Percentiles rank a stretch among this genome's conserved stretches.
Conservation (phyloP, 2,329 filamentous ascomycete genomes). For the Stagonosporopsis chrysanthemi region DNA sequence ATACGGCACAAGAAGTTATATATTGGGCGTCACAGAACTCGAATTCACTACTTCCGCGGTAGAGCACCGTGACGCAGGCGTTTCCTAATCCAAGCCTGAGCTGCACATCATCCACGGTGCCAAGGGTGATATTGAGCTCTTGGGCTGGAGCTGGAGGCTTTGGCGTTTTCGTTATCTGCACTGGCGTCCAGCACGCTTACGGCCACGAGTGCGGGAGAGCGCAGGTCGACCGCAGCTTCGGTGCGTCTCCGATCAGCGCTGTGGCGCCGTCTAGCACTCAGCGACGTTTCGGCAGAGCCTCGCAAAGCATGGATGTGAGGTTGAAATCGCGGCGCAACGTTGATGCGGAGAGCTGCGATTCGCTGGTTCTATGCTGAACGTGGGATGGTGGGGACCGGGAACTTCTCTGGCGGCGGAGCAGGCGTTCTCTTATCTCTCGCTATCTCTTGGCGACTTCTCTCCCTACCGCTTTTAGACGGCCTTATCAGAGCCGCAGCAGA, state of each 20-base stretch:
- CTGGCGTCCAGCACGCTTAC: conserved; percentile 22
- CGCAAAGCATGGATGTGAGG: conserved; percentile 13
- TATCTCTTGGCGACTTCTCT: conserved; percentile 21
- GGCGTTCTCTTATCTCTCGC: conserved; percentile 49
- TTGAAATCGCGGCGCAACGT: conserved; percentile 24
- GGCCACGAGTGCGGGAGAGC: conserved; percentile 26
- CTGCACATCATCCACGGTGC: conserved; percentile 30
- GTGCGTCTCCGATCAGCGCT: conserved; percentile 29
- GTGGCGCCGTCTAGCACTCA: conserved; percentile 23
- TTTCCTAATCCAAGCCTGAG: conserved; percentile 18
- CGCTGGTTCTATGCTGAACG: conserved; percentile 27
- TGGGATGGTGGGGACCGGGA: conserved; percentile 44
- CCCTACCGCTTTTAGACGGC: conserved; percentile 16
- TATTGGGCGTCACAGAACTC: conserved; percentile 26
- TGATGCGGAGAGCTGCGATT: conserved; percentile 26
- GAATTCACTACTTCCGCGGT: conserved; percentile 47
- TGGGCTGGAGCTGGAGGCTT: conserved; percentile 26
- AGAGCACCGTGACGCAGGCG: conserved; percentile 33
- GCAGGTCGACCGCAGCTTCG: conserved; percentile 19
- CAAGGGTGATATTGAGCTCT: conserved; percentile 35
- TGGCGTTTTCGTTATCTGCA: conserved; percentile 39
- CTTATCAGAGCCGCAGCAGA: conserved; percentile 42
- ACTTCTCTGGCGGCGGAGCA: conserved; percentile 26
- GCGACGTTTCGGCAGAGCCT: conserved; percentile 11
- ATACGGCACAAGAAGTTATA: conserved; percentile 35